These are phyloP conservation scores for Russula abietina DNA, from an alignment of 768 basidiomycete genomes.

Conservation along the genomic window DNA sequence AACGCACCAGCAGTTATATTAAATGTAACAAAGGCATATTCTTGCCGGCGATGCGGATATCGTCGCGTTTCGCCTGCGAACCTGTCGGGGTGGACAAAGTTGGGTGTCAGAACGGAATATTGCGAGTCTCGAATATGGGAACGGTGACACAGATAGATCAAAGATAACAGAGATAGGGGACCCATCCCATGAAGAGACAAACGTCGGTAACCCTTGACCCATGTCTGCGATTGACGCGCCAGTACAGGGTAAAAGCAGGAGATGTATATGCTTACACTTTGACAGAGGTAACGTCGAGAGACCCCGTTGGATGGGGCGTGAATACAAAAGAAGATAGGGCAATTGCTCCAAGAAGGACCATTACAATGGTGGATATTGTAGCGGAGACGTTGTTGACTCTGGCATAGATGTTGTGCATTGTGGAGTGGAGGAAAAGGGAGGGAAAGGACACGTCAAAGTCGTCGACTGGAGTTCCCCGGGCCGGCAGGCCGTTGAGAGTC, in stretches of 20 bases:
- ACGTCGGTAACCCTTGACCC: slow-evolving; percentile 10
- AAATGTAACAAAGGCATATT: slow-evolving; percentile 76
- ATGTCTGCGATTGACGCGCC: background rate
- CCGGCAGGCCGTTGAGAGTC: background rate
- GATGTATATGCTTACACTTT: slow-evolving; percentile 56
- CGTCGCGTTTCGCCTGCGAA: slow-evolving; percentile 33
- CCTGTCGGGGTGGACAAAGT: slow-evolving; percentile 6
- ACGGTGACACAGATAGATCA: background rate
- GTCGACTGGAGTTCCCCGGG: background rate
- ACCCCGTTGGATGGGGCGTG: slow-evolving; percentile 50
- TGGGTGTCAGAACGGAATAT: background rate
- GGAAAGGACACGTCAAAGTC: too few relatives aligned
- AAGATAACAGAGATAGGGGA: slow-evolving; percentile 6
- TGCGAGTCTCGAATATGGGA: background rate
- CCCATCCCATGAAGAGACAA: background rate
- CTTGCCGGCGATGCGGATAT: slow-evolving; percentile 57
- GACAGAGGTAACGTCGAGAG: slow-evolving; percentile 53
- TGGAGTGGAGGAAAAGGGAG: background rate
- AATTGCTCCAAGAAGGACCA: slow-evolving; percentile 63
- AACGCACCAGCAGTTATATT: slow-evolving; percentile 70
- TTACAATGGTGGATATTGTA: slow-evolving; percentile 66
- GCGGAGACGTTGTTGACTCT: slow-evolving; percentile 71
- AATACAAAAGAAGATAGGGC: slow-evolving; percentile 70
- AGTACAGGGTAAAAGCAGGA: background rate
- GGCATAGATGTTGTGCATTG: slow-evolving; percentile 66